These are phyloP conservation scores for Calonectria naviculata DNA, from an alignment of 2,329 filamentous ascomycete genomes.

Conservation along the genomic window DNA sequence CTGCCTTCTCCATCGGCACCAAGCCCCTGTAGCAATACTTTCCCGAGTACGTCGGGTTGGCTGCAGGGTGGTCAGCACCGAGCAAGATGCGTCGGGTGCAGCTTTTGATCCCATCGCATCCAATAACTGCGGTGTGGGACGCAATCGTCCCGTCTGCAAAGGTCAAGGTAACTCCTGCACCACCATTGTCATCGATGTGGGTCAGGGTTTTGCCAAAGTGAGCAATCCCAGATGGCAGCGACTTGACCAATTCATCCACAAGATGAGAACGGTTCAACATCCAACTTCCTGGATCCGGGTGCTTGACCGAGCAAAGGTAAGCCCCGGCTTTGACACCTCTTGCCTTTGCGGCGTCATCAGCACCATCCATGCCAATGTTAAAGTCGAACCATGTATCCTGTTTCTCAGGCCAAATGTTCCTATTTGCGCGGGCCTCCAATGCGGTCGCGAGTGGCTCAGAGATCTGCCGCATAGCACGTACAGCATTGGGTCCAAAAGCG, in stretches of 20 bases:
- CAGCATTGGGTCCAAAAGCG: constrained; percentile 17
- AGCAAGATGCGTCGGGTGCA: constrained; percentile 4
- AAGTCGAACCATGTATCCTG: constrained; percentile 19
- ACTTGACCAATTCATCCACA: constrained; percentile 17
- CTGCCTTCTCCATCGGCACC: constrained; percentile 21
- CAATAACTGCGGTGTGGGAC: constrained; percentile 14
- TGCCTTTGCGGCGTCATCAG: neutral
- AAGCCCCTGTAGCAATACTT: constrained; percentile 22
- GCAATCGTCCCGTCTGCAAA: constrained; percentile 15
- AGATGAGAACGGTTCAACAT: constrained; percentile 18
- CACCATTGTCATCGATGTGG: neutral
- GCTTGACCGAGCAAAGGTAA: constrained; percentile 11
- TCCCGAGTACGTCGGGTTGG: constrained; percentile 7
- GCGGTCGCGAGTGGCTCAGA: neutral
- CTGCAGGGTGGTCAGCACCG: neutral
- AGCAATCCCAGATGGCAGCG: constrained; percentile 2
- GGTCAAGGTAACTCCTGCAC: neutral
- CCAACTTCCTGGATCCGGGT: constrained; percentile 16
- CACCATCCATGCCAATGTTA: constrained; percentile 12
- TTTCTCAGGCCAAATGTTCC: constrained; percentile 15
- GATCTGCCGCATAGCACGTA: constrained; percentile 13
- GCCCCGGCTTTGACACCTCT: constrained; percentile 5
- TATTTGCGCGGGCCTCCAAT: neutral
- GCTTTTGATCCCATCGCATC: constrained; percentile 22
- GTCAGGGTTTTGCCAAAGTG: constrained; percentile 15